These are phyloP conservation scores for Vitis hybrid DNA, from an alignment of 177 flowering plant species.

Conservation along the genomic window DNA sequence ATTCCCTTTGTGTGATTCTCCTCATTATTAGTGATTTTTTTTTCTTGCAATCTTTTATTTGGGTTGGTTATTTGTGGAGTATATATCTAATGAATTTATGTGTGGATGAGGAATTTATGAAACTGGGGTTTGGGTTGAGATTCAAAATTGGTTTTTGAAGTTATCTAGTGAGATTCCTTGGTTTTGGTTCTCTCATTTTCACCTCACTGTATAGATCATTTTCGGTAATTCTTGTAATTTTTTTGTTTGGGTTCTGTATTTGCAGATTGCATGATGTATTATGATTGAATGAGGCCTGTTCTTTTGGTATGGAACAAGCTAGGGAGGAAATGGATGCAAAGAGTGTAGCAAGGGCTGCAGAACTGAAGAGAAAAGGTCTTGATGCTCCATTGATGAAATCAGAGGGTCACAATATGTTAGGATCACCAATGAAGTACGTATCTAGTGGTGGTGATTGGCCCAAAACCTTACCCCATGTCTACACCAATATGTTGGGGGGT, in stretches of 20 bases:
- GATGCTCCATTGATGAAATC: constrained; percentile 3
- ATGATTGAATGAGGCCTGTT: not conserved
- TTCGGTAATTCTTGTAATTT: not conserved
- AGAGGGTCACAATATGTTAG: constrained; percentile 6
- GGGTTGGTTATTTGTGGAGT: no score
- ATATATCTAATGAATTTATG: no score
- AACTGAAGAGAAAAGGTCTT: constrained; percentile 4
- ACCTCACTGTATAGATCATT: not conserved
- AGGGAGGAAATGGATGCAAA: constrained; percentile 11
- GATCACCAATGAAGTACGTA: constrained; percentile 1
- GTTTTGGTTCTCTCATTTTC: not conserved
- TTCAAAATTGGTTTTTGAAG: no score
- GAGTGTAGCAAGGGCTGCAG: not conserved
- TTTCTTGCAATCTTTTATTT: no score
- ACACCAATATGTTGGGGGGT: constrained; percentile 4
- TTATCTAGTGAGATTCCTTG: no score
- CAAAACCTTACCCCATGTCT: not conserved
- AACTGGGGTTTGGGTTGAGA: no score
- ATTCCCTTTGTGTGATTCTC: no score
- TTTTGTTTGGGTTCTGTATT: not conserved
- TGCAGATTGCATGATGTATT: not conserved
- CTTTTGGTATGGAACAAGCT: constrained; percentile 6
- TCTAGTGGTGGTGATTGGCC: constrained; percentile 8
- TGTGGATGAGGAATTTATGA: no score
- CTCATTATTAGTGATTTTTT: no score